Evolutionary conservation across 2,329 filamentous ascomycete genomes (phyloP), one percentile per base, ranked within the genome.

Genomic region (Zarea fungicola): DNA sequence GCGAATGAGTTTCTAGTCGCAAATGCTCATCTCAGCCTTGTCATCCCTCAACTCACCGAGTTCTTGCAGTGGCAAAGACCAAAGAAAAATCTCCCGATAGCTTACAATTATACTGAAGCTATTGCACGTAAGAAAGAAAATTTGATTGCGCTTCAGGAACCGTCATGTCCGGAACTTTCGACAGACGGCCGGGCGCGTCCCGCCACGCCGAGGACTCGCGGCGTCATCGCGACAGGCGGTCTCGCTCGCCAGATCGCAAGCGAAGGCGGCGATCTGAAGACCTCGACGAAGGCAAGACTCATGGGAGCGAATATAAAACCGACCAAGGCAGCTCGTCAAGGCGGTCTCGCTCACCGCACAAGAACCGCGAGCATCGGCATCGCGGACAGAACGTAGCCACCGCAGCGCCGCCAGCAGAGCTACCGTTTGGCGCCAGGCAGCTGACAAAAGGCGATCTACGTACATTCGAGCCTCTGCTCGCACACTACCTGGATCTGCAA

Each of bases 401-500:
- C 2, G n/a, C 29, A 1, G 52, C 28, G 2, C 26, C 34, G 3
- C 16, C 32, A 1, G 55, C 31, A 2, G 14, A 48, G 54, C 73
- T 95, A 9, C 90, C 90, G 0, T 84, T 81, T 58, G 72, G 76
- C 44, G 83, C 87, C 4, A 76, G 77, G 11, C 72, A 73, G 36
- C 74, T 96, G 5, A 78, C 77, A 7, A 91, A 86, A 60, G 74
- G 77, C 46, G 87, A 95, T 55, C 73, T 85, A n/a, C 65, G 70
- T 1, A 58, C 68, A 1, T 90, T 89, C 60, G 76, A 78, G 53
- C 78, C 85, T 0, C 72, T 96, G 51, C 88, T 96, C 54, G 87
- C 84, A 14, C 80, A 87, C 41, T 97, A 96, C 59, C 76, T 97
- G 22, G 87, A 91, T 58, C 79, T 96, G 28, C 92, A 97, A 66